Conservation (phyloP, 2,329 filamentous ascomycete genomes). For the Anthostomella pinea region DNA sequence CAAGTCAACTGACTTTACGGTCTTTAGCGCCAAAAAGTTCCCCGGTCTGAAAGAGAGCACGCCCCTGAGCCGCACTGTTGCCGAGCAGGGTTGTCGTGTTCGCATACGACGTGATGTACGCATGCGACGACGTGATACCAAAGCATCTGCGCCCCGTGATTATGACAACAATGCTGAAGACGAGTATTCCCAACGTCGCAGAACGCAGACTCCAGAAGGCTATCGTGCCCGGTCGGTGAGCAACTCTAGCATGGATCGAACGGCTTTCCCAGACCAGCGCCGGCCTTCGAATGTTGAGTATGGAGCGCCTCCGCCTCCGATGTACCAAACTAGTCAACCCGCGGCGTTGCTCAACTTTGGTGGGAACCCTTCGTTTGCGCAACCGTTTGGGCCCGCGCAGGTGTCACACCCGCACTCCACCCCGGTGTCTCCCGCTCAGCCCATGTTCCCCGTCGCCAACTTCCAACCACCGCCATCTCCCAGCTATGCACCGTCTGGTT, state of each 20-base stretch:
- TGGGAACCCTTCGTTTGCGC: conserved; percentile 24
- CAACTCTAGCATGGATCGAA: conserved; percentile 31
- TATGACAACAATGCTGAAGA: conserved; percentile 58
- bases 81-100: conserved; percentile 94
- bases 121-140: conserved; percentile 80
- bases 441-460: conserved; percentile 20
- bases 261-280: conserved; percentile 25
- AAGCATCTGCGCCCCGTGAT: conserved; percentile 45
- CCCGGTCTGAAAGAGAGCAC: conserved; percentile 91
- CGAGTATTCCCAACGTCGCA: conserved; percentile 35
- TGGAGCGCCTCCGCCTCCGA: conserved; percentile 25
- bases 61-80: conserved; percentile 80
- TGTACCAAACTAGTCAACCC: conserved; percentile 24
- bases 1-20: conserved; percentile 80
- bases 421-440: conserved; percentile 28
- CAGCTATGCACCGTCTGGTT: conserved; percentile 16
- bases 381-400: conserved; percentile 25
- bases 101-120: conserved; percentile 91
- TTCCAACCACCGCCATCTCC: conserved; percentile 19
- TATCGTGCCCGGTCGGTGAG: conserved; percentile 31
- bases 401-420: conserved; percentile 25
- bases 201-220: conserved; percentile 30
- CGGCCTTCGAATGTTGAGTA: conserved; percentile 31
- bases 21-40: conserved; percentile 98
- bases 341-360: conserved; percentile 26